Conservation (phyloP, 1,139 yeast species). For the Geotrichum citri-aurantii region DNA sequence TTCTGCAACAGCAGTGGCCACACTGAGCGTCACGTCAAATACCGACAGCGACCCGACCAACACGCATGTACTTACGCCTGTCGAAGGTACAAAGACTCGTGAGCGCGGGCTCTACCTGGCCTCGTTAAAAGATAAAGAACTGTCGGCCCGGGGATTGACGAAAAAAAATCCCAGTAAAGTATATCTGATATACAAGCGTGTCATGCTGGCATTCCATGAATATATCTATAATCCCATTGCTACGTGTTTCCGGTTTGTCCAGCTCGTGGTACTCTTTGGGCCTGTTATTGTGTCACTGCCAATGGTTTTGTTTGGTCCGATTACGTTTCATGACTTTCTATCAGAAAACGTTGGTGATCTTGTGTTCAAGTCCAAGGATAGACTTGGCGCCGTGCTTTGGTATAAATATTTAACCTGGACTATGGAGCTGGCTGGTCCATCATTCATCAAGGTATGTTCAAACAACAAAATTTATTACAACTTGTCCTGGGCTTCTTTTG, state of each 20-base stretch:
- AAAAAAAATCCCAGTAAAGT: neutral
- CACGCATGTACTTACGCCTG: neutral
- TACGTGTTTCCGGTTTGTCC: conserved; percentile 62
- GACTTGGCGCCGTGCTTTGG: conserved; percentile 69
- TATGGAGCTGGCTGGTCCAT: conserved; percentile 86
- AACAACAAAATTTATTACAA: conserved; percentile 21
- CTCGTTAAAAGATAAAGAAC: conserved; percentile 47
- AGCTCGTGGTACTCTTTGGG: conserved; percentile 57
- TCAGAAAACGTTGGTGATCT: neutral
- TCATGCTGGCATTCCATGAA: conserved; percentile 31
- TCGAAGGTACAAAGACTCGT: conserved; percentile 40
- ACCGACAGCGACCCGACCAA: neutral
- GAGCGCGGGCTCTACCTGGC: conserved; percentile 62
- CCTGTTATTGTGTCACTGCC: conserved; percentile 70
- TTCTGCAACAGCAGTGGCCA: conserved; percentile 14
- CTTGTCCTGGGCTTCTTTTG: conserved; percentile 2
- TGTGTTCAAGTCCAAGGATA: conserved; percentile 34
- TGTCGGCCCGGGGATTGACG: conserved; percentile 19
- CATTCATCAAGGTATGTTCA: conserved; percentile 60
- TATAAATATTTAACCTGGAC: conserved; percentile 57
- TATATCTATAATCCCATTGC: conserved; percentile 57
- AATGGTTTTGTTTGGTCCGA: conserved; percentile 55
- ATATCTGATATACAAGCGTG: conserved; percentile 2
- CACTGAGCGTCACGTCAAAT: conserved; percentile 1
- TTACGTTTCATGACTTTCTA: conserved; percentile 27